Conservation (phyloP, 2,329 filamentous ascomycete species). For the Chalaropsis thielavioides region DNA sequence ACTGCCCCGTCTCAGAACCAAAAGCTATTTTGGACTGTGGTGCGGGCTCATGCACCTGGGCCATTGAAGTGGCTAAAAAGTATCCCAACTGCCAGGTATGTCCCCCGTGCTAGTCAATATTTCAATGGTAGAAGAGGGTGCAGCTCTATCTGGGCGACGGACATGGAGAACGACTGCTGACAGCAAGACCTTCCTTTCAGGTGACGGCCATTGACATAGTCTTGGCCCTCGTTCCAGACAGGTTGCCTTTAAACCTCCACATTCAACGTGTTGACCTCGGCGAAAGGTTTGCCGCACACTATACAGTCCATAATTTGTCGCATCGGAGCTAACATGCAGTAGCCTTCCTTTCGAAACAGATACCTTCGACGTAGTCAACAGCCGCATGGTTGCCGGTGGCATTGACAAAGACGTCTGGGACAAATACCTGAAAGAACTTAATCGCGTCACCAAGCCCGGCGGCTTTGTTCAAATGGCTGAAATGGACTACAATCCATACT, state of each 20-base stretch:
- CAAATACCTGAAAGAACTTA: slow-evolving; percentile 62
- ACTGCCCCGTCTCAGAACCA: slow-evolving; percentile 2
- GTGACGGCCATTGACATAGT: slow-evolving; percentile 9
- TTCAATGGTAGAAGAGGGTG: not conserved
- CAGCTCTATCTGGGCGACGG: too few species aligned
- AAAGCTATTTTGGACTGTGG: slow-evolving; percentile 12
- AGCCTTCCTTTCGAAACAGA: slow-evolving; percentile 54
- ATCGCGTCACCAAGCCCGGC: slow-evolving; percentile 53
- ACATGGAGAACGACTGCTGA: not conserved
- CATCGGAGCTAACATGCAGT: not conserved
- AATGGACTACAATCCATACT: slow-evolving; percentile 72
- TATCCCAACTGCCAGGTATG: slow-evolving; percentile 9
- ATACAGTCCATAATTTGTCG: not conserved
- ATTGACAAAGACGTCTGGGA: slow-evolving; percentile 61
- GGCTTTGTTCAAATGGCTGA: slow-evolving; percentile 88
- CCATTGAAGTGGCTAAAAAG: not conserved
- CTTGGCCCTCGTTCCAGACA: slow-evolving; percentile 37
- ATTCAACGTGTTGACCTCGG: slow-evolving; percentile 63
- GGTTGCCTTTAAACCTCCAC: slow-evolving; percentile 50
- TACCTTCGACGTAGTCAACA: slow-evolving; percentile 74
- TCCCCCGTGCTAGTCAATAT: not conserved
- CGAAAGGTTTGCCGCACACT: slow-evolving; percentile 32
- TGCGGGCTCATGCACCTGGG: slow-evolving; percentile 14
- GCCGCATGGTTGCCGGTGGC: slow-evolving; percentile 54
- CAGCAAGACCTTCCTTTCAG: not conserved